Conservation (phyloP, 2,329 filamentous ascomycete genomes). For the Phyllosticta citrichinensis region DNA sequence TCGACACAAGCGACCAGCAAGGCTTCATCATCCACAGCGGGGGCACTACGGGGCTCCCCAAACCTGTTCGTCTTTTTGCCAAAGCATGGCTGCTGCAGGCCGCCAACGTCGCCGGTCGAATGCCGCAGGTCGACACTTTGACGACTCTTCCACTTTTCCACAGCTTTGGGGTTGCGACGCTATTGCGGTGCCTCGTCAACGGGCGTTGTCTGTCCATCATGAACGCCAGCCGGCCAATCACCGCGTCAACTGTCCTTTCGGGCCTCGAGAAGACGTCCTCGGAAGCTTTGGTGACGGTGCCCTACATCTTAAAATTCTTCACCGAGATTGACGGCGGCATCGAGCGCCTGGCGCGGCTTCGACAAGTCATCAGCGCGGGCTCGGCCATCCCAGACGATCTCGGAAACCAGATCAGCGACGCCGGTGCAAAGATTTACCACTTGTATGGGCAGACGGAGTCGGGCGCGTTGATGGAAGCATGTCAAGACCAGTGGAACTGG, state of each 20-base stretch:
- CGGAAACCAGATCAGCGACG: slow-evolving; percentile 42
- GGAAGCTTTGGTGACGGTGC: slow-evolving; percentile 47
- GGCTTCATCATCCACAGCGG: slow-evolving; percentile 29
- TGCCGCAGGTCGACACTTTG: neutral
- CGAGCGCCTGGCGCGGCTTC: slow-evolving; percentile 34
- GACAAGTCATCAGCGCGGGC: slow-evolving; percentile 48
- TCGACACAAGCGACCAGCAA: neutral
- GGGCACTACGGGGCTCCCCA: slow-evolving; percentile 53
- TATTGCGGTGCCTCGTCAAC: neutral
- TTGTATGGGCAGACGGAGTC: slow-evolving; percentile 42
- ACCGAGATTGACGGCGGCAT: slow-evolving; percentile 50
- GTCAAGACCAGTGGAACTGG: slow-evolving; percentile 51
- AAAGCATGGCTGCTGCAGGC: slow-evolving; percentile 2
- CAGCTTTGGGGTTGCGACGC: slow-evolving; percentile 5
- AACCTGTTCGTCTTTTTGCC: slow-evolving; percentile 19
- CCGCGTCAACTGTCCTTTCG: neutral
- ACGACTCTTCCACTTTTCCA: slow-evolving; percentile 6
- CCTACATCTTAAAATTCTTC: slow-evolving; percentile 56
- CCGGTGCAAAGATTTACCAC: slow-evolving; percentile 49
- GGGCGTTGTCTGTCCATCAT: neutral
- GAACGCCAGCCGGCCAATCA: slow-evolving; percentile 3
- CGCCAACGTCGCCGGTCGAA: slow-evolving; percentile 1
- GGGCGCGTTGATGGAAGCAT: slow-evolving; percentile 52
- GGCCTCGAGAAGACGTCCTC: neutral
- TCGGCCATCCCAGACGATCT: slow-evolving; percentile 50